A percentile compares a stretch with the other conserved stretches of the same genome.
phyloP scores from a whole-genome alignment of 805 yeast species.

The Zygosaccharomyces lentus region DNA sequence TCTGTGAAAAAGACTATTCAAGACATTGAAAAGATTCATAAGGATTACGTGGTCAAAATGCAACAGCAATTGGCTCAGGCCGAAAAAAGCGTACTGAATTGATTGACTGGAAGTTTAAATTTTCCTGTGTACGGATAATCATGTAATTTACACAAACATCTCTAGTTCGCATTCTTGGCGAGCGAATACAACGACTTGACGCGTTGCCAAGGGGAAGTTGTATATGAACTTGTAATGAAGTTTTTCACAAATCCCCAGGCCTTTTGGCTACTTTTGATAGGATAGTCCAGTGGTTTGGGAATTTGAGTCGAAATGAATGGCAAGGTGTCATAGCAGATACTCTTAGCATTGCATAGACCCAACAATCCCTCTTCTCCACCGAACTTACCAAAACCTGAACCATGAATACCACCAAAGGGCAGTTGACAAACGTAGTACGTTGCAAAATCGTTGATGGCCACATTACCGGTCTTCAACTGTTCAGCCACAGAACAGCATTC shows the following conservation, averaged over 20 bases:
- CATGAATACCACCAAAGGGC: conserved; percentile 93
- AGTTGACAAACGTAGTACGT: conserved; percentile 92
- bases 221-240: conserved; percentile 81
- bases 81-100: conserved; percentile 42
- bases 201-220: conserved; percentile 65
- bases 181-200: conserved; percentile 50
- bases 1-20: conserved; percentile 49
- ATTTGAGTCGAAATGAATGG: conserved; percentile 76
- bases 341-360: conserved; percentile 82
- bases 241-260: conserved; percentile 89
- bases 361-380: conserved; percentile 97
- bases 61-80: conserved; percentile 51
- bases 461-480: conserved; percentile 74
- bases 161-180: conserved; percentile 41
- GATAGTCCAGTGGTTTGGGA: conserved; percentile 89
- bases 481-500: conserved; percentile 62
- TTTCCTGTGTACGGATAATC: neutral
- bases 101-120: neutral
- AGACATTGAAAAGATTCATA: conserved; percentile 67
- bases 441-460: conserved; percentile 96
- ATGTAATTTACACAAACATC: neutral
- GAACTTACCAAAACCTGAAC: conserved; percentile 95
- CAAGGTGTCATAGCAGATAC: conserved; percentile 79
- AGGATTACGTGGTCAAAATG: conserved; percentile 56
- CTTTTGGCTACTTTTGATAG: conserved; percentile 69